Evolutionary conservation across 2,329 filamentous ascomycete species (phyloP).

Genomic region (Harringtonia aguacate): DNA sequence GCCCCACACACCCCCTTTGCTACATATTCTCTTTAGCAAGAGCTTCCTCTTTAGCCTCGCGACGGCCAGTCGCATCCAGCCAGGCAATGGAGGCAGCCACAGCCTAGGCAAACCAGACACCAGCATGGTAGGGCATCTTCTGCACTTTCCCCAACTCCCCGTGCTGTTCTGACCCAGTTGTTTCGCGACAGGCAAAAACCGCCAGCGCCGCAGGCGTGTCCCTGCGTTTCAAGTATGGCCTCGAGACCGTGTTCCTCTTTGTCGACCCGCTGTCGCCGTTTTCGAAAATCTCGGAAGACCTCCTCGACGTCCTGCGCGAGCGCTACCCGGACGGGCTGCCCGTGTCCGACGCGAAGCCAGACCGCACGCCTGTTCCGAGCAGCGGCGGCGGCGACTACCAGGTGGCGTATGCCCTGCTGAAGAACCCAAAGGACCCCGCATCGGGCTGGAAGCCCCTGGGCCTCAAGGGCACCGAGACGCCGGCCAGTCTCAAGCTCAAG

Average conservation of each 20-base stretch:
- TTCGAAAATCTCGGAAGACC: constrained; percentile 41
- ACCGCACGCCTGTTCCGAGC: constrained; percentile 27
- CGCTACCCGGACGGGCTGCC: constrained; percentile 44
- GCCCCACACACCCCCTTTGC: no score
- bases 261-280: constrained; percentile 48
- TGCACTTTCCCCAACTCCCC: no score
- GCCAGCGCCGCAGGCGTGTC: constrained; percentile 43
- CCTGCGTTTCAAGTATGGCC: constrained; percentile 62
- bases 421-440: constrained; percentile 30
- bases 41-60: no score
- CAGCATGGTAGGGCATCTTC: constrained; percentile 10
- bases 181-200: constrained; percentile 2
- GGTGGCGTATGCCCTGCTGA: constrained; percentile 36
- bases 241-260: constrained; percentile 60
- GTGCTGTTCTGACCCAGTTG: no score
- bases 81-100: no score
- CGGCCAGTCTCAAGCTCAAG: constrained; percentile 30
- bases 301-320: constrained; percentile 47
- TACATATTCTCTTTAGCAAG: no score
- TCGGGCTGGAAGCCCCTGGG: constrained; percentile 40
- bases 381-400: constrained; percentile 22
- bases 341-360: constrained; percentile 19
- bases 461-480: constrained; percentile 25
- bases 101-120: neutral
- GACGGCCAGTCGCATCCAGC: no score